Base-by-base conservation (phyloP, 345 rosid genomes). In the Arabis alpina region DNA sequence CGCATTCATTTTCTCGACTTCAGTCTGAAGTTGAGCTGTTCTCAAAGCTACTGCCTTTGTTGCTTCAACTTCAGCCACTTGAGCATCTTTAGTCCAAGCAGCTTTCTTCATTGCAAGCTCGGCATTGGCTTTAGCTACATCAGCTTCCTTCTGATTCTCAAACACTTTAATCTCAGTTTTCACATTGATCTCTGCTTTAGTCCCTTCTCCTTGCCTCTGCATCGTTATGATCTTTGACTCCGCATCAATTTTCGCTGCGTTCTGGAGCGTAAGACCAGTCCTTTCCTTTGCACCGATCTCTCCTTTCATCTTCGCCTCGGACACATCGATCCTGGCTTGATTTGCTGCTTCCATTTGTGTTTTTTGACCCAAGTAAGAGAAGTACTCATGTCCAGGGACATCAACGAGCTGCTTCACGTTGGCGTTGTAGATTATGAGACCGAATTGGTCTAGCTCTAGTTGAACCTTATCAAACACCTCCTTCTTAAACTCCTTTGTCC, bases 311-410 rank as follows among this genome's bases (percentile, higher is more conserved):
- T 47, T 78, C 3, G 94, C 96, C 81, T 89, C 96, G 0, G 92
- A 64, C 0, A 86, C 98, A 42, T 89, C 98, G 10, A 92, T 68
- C 66, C 39, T 88, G 0, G 94, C 92, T 30, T 89, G 94, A 64
- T 89, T 87, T 2, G 91, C 92, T 1, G 96, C 96, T 70, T 92
- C 96, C 92, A 81, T 86, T 71, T 88, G 98, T 0, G 96, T 89
- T 79, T 89, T 89, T n/a, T 88, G 91, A 10, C 98, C 96, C 80
- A 92, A 61, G 61, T 87, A 88, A 57, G 91, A 89, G 76, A 92
- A 92, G 71, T 88, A 89, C 75, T 92, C 92, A 27, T 89, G 89
- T 3, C 96, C 94, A 2, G 80, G 86, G n/a, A 88, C 98, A 47
- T 92, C 98, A 24, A 89, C 89, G 0, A 89, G 86, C 58, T 88